Evolutionary conservation across 2,329 filamentous ascomycete species (phyloP), one percentile per base, ranked within the genome.

Genomic region (Ophiostoma novo-ulmi): DNA sequence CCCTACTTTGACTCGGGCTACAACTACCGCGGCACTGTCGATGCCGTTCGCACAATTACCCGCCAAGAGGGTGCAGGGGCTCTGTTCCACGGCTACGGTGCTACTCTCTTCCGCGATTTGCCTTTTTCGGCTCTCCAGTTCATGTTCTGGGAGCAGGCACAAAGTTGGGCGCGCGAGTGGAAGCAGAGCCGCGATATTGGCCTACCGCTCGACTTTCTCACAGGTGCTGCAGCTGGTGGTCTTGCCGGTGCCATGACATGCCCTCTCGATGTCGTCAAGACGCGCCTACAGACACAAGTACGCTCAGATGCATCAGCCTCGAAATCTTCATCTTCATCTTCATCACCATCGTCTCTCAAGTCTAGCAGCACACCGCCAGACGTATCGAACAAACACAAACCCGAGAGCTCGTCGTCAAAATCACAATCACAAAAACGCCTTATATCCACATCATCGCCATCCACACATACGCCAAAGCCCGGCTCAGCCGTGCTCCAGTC

Each of bases 81-180:
- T 22, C 85, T 99, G 35, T 99, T 97, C 79, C 91, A 97, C 76
- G 95, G 95, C n/a, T 99, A 96, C 82, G 95, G 95, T 79, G 95
- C 95, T 13, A 99, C 95, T 0, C 87, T 99, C 3, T 95, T 92
- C 81, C 91, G 95, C 71, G 95, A 99, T 76, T 85, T 99, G 31
- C 95, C 95, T 1, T 99, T 97, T 78, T 98, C 94, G 0, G 95
- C 95, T 0, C 82, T 99, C 13, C 95, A 99, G 78, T 98, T 99
- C 80, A 94, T 96, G 76, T 97, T 99, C 78, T 99, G 97, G 83
- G 95, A 99, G 80, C 92, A 98, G 79, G 94, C 94, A 78, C 92
- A 94, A 76, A 88, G 85, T 65, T 87, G 92, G 85, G 94, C 95
- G 0, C 91, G 91, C 77, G 80, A 88, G 69, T 96, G 91, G 85